Base-by-base conservation (phyloP, 371 early-diverging fungal genomes). In the Mortierella sp. region DNA sequence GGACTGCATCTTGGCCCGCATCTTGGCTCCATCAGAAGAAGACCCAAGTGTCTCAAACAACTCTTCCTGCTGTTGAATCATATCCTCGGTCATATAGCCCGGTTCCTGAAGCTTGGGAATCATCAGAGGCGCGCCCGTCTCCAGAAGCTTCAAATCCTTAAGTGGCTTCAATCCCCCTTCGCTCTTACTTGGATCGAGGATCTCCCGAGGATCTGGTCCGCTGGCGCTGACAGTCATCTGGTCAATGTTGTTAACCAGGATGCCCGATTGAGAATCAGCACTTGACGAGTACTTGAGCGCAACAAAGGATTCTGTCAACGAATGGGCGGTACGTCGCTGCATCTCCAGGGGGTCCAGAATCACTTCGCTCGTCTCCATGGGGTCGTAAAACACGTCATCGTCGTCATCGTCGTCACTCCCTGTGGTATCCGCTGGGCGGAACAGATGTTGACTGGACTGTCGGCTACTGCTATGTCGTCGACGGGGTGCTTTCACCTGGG, bases 61-160 rank as follows among this genome's bases (percentile, higher is more conserved):
- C 43, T 90, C 88, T 71, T 96, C 96, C 78, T 95, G 96, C 70
- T 95, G 95, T 14, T 88, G 86, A 31, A 97, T 88, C 97, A 96
- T 95, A 87, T 98, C 98, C 74, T 97, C 96, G 1, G 98, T 97
- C 93, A 97, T 93, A 31, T 94, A 92, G 6, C 96, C 96, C 3
- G 93, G 90, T 57, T 95, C 93, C 90, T 96, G 96, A 21, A 93
- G 93, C 53, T 90, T 88, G 14, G 96, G 96, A 44, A 94, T 89
- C 91, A 94, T 92, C 81, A 95, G 78, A 16, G 92, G 92, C 50
- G 92, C 90, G 3, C 90, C 91, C 10, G 92, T 93, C 59, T 90
- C 85, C 14, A 94, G 77, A 48, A 92, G 73, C 40, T 77, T 87
- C 43, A 90, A 48, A n/a, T 88, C 86, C 51, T 90, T 86, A 10